phyloP scores from a whole-genome alignment of 257 asterid species.

The Solanum etuberosum region DNA sequence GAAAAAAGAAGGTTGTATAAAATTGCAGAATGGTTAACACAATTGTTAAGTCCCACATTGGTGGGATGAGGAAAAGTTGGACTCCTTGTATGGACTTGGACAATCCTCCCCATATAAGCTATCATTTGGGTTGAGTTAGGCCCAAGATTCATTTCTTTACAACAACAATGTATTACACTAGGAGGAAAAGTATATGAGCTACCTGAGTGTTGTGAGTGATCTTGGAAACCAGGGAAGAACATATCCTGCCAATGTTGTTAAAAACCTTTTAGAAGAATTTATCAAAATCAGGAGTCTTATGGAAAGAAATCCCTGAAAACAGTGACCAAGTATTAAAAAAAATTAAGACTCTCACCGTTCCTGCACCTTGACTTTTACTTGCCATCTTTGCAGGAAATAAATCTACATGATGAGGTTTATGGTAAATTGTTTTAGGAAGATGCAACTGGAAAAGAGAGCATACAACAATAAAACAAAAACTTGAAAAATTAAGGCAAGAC shows the following conservation, averaged over 20 bases:
- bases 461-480: not conserved
- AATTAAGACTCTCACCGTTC: constrained; percentile 27
- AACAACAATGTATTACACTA: not conserved
- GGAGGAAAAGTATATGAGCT: not conserved
- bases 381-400: constrained; percentile 48
- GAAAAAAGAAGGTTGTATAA: not conserved
- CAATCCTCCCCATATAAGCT: not conserved
- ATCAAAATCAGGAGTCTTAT: not conserved
- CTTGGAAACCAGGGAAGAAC: constrained; percentile 47
- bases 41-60: not conserved
- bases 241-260: constrained; percentile 40
- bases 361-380: constrained; percentile 33
- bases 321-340: not conserved
- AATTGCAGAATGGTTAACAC: not conserved
- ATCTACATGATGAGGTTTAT: constrained; percentile 17
- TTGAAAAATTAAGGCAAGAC: not conserved
- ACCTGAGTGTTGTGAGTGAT: constrained; percentile 66
- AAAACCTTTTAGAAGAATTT: not conserved
- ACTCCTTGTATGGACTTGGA: not conserved
- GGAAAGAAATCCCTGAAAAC: not conserved
- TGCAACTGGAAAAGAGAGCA: not conserved
- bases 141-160: not conserved
- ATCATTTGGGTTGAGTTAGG: not conserved
- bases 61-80: not conserved
- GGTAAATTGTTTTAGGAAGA: not conserved